Percentiles rank a stretch among this genome's conserved stretches.
These are phyloP conservation scores for Beauveria pseudobassiana DNA, from an alignment of 2,329 filamentous ascomycete species.

Conservation along the genomic window DNA sequence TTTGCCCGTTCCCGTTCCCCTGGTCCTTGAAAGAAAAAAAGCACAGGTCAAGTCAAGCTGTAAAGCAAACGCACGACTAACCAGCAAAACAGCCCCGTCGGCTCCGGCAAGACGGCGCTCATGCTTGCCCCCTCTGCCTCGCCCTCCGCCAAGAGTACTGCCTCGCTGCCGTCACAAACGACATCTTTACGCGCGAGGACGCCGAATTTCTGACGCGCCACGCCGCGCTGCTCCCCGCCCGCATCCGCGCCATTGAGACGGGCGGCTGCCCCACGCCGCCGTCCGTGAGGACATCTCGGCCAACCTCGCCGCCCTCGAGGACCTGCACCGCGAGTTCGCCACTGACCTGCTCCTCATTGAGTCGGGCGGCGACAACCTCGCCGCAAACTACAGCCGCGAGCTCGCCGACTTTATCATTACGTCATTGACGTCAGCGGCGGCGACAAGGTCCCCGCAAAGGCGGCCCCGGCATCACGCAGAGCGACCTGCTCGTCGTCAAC, in stretches of 20 bases:
- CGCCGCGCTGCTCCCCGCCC: slow-evolving; percentile 69
- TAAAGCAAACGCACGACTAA: not conserved
- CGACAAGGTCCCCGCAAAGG: slow-evolving; percentile 94
- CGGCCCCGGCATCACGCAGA: slow-evolving; percentile 93
- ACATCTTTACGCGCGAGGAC: slow-evolving; percentile 98
- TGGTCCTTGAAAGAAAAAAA: no score
- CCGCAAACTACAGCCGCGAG: slow-evolving; percentile 92
- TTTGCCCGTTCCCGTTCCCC: not conserved
- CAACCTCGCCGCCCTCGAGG: slow-evolving; percentile 87
- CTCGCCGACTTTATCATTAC: slow-evolving; percentile 97
- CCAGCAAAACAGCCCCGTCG: slow-evolving; percentile 62
- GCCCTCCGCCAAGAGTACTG: slow-evolving; percentile 73
- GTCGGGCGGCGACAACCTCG: slow-evolving; percentile 90
- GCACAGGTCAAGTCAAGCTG: no score
- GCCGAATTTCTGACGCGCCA: slow-evolving; percentile 92
- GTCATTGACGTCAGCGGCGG: slow-evolving; percentile 96
- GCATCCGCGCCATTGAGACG: slow-evolving; percentile 94
- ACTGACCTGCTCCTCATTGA: slow-evolving; percentile 88
- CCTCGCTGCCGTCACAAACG: slow-evolving; percentile 94
- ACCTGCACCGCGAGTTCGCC: slow-evolving; percentile 72
- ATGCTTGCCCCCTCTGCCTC: slow-evolving; percentile 87
- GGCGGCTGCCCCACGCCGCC: slow-evolving; percentile 92
- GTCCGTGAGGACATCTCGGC: slow-evolving; percentile 94
- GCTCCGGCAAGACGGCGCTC: slow-evolving; percentile 92
- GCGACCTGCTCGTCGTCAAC: slow-evolving; percentile 87